phyloP scores from a whole-genome alignment of 2,329 filamentous ascomycete genomes.

The Apiospora arundinis region DNA sequence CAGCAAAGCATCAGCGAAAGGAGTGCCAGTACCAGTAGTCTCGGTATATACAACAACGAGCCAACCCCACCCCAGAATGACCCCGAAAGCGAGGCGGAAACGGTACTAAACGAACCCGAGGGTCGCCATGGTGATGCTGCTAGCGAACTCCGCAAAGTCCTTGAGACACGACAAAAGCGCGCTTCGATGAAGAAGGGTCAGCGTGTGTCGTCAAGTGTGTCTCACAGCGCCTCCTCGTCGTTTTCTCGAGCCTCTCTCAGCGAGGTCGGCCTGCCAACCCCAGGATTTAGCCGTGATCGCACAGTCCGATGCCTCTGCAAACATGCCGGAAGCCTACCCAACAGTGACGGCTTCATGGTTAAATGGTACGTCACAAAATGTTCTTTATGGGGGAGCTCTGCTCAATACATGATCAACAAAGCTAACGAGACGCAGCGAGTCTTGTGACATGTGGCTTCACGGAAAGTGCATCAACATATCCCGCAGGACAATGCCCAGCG shows the following conservation, averaged over 20 bases:
- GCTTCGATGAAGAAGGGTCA: slow-evolving; percentile 40
- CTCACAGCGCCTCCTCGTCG: slow-evolving; percentile 38
- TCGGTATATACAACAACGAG: slow-evolving; percentile 45
- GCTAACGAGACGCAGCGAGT: slow-evolving; percentile 55
- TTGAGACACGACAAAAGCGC: slow-evolving; percentile 57
- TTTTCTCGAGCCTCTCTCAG: slow-evolving; percentile 60
- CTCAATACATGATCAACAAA: too few species aligned
- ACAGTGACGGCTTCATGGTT: slow-evolving; percentile 63
- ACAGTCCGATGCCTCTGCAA: slow-evolving; percentile 65
- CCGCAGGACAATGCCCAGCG: slow-evolving; percentile 60
- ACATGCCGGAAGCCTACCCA: slow-evolving; percentile 39
- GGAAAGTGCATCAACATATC: slow-evolving; percentile 68
- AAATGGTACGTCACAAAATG: slow-evolving; percentile 59
- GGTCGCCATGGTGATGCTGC: slow-evolving; percentile 59
- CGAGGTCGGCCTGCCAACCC: slow-evolving; percentile 54
- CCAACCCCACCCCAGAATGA: slow-evolving; percentile 27
- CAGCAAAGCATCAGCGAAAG: slow-evolving; percentile 56
- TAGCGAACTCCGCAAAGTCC: slow-evolving; percentile 65
- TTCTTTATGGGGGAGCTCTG: slow-evolving; percentile 23
- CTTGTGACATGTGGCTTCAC: slow-evolving; percentile 70
- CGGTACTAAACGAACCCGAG: slow-evolving; percentile 55
- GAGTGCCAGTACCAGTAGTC: slow-evolving; percentile 53
- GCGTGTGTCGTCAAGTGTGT: slow-evolving; percentile 42
- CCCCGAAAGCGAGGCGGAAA: slow-evolving; percentile 65
- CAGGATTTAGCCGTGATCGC: slow-evolving; percentile 48